These are phyloP conservation scores for Phaffia australis DNA, from an alignment of 768 basidiomycete genomes.

Conservation along the genomic window DNA sequence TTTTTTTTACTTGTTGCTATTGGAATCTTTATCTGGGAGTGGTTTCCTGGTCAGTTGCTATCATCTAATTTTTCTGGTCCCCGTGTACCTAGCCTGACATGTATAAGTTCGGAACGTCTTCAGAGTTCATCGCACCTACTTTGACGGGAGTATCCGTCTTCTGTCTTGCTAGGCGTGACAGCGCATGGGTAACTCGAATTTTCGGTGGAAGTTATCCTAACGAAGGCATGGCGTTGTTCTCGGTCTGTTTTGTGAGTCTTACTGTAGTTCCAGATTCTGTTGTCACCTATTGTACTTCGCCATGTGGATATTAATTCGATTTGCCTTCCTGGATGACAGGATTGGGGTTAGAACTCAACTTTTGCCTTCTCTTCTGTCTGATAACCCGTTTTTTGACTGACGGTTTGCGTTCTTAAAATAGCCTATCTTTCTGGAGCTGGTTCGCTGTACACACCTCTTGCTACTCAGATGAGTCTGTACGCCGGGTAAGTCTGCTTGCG, in stretches of 20 bases:
- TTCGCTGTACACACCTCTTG: constrained; percentile 33
- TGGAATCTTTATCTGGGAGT: constrained; percentile 30
- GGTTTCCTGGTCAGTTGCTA: constrained; percentile 5
- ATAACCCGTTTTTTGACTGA: background rate
- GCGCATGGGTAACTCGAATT: constrained; percentile 26
- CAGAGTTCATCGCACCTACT: constrained; percentile 16
- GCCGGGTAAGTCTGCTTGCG: background rate
- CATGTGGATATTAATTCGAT: background rate
- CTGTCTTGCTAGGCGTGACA: constrained; percentile 35
- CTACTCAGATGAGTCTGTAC: constrained; percentile 29
- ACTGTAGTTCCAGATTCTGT: background rate
- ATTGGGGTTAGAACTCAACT: background rate
- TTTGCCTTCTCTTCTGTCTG: background rate
- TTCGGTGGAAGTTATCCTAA: constrained; percentile 40
- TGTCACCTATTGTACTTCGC: no score
- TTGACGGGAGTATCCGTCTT: constrained; percentile 34
- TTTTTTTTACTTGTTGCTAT: constrained; percentile 35
- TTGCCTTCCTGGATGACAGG: no score
- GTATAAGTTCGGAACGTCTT: background rate
- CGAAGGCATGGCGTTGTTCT: constrained; percentile 34
- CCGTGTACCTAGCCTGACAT: no score
- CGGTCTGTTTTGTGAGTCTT: constrained; percentile 21
- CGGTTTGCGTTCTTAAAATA: background rate
- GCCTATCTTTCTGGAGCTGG: constrained; percentile 18
- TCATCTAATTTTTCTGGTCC: background rate